A percentile compares a stretch with the other conserved stretches of the same genome.
Conservation (phyloP, 495 filamentous ascomycete genomes). For the Aspergillus wentii region DNA sequence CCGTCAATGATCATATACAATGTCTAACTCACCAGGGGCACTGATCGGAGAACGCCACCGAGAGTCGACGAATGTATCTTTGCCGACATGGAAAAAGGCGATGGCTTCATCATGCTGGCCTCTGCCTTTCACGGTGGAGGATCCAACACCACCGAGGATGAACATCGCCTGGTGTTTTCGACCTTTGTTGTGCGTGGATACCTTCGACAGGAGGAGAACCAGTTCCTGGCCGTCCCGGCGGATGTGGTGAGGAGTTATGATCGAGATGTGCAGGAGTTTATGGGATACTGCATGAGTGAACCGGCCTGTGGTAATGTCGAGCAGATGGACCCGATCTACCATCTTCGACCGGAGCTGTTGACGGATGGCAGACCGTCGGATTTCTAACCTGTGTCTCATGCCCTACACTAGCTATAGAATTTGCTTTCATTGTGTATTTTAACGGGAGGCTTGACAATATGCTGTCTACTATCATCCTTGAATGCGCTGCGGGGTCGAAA, state of each 20-base stretch:
- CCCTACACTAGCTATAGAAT: too few species aligned
- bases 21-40: constrained; percentile 1
- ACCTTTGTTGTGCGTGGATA: constrained; percentile 30
- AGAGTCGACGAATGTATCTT: constrained; percentile 15
- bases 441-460: too few species aligned
- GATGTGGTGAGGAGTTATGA: constrained; percentile 9
- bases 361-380: constrained; percentile 1
- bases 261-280: constrained; percentile 8
- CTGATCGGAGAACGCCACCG: constrained; percentile 10
- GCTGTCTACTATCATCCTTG: too few species aligned
- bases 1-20: background rate
- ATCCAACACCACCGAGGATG: constrained; percentile 23
- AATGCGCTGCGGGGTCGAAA: too few species aligned
- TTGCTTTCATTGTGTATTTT: too few species aligned
- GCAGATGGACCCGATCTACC: constrained; percentile 11
- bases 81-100: constrained; percentile 29
- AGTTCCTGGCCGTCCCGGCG: constrained; percentile 12
- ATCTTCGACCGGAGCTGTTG: constrained; percentile 7
- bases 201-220: constrained; percentile 24
- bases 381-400: too few species aligned
- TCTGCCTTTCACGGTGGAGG: constrained; percentile 32
- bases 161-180: constrained; percentile 17
- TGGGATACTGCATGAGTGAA: constrained; percentile 13
- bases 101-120: constrained; percentile 33
- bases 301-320: constrained; percentile 13